Conservation (phyloP, 78 protist species). For the Guillardia theta region DNA sequence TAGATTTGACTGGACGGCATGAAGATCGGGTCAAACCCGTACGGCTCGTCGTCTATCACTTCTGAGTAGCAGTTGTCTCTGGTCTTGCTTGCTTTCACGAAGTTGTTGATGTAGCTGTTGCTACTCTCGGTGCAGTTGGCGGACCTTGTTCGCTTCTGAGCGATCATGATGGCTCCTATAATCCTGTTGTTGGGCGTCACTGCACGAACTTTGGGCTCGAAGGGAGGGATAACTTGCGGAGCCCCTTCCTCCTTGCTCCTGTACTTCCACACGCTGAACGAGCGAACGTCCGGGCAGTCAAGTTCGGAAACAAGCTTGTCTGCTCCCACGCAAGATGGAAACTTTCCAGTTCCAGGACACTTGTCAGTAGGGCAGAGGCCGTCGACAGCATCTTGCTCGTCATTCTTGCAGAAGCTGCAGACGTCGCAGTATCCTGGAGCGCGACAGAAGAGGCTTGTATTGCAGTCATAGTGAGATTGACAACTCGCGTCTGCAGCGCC, state of each 20-base stretch:
- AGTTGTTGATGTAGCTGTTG: neutral
- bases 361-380: neutral
- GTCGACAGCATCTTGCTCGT: neutral
- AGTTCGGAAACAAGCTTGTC: neutral
- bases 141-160: neutral
- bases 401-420: neutral
- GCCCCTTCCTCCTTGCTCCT: neutral
- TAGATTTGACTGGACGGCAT: neutral
- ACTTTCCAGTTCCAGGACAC: neutral
- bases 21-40: slow-evolving; percentile 29
- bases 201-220: neutral
- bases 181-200: neutral
- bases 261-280: neutral
- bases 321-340: neutral
- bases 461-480: too few species aligned
- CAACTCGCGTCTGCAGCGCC: too few species aligned
- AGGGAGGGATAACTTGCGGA: neutral
- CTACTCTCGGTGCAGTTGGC: neutral
- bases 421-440: neutral
- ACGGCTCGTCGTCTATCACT: neutral
- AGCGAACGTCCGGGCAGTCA: neutral
- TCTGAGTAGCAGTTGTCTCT: neutral
- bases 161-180: neutral
- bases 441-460: too few species aligned
- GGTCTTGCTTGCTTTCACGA: neutral